phyloP scores from a whole-genome alignment of 23 red algal species.

The Chondrus crispus region DNA sequence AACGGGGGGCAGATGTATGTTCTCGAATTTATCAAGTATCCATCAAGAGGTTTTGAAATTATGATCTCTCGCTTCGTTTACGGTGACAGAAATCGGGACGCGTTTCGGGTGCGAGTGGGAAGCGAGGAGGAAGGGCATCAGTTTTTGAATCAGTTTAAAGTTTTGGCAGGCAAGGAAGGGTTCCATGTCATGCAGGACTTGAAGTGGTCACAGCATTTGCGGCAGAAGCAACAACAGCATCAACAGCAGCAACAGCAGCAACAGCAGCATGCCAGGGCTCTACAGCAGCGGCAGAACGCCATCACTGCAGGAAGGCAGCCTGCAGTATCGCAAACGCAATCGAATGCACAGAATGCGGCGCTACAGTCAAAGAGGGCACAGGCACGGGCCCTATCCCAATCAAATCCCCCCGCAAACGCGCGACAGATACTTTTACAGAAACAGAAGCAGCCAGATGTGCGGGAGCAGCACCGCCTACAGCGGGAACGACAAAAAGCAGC shows the following conservation, averaged over 20 bases:
- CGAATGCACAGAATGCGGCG: neutral
- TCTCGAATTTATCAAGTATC: neutral
- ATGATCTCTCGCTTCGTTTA: neutral
- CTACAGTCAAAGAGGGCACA: neutral
- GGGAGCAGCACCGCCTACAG: neutral
- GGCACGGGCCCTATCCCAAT: neutral
- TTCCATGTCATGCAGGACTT: slow-evolving; percentile 27
- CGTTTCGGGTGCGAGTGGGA: slow-evolving; percentile 8
- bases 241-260: slow-evolving; percentile 37
- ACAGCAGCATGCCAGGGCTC: neutral
- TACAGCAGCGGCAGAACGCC: slow-evolving; percentile 12
- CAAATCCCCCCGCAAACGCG: no score
- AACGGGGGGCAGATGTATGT: neutral
- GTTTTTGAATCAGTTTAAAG: slow-evolving; percentile 46
- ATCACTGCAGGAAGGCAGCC: neutral
- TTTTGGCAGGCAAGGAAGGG: slow-evolving; percentile 9
- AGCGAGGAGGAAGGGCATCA: slow-evolving; percentile 29
- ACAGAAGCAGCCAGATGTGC: slow-evolving; percentile 5
- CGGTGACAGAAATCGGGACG: slow-evolving; percentile 46
- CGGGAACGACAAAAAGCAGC: neutral
- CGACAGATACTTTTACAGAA: no score
- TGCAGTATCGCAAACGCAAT: neutral
- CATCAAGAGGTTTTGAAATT: neutral
- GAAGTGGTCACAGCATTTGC: neutral
- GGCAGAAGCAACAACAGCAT: slow-evolving; percentile 29